phyloP scores from a whole-genome alignment of 306 rosid genomes.

The Oemleria cerasiformis region DNA sequence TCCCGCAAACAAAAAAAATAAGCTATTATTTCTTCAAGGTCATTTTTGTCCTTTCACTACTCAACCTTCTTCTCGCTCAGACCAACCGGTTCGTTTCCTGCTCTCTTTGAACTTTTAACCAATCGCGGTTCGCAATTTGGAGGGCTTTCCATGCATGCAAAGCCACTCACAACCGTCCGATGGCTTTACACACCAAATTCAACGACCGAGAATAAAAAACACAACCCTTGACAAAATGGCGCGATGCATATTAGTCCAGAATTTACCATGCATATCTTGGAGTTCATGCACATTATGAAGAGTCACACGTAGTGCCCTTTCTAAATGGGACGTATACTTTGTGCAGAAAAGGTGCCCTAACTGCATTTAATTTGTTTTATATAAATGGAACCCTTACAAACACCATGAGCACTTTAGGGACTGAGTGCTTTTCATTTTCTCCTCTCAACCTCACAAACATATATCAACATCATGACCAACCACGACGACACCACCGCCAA shows the following conservation, averaged over 20 bases:
- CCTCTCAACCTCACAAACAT: neutral
- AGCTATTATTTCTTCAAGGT: neutral
- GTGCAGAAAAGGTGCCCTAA: neutral
- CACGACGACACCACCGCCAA: neutral
- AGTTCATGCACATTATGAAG: neutral
- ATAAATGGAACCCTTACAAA: neutral
- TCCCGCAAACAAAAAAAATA: too few relatives aligned
- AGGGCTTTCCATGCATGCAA: neutral
- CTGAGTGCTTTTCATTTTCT: neutral
- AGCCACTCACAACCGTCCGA: neutral
- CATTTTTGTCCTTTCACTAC: neutral
- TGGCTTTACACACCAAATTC: neutral
- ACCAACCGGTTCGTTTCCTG: neutral
- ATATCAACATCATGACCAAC: neutral
- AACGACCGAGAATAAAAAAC: neutral
- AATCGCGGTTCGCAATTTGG: neutral
- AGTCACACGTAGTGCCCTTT: constrained; percentile 7
- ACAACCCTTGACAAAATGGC: neutral
- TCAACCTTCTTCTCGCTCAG: neutral
- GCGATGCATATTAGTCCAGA: neutral
- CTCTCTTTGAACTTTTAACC: neutral
- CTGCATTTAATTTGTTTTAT: neutral
- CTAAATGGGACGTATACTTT: neutral
- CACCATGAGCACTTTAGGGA: neutral
- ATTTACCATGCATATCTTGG: neutral